Base-by-base conservation (phyloP, 495 filamentous ascomycete species). In the Hypoxylon fuscum region DNA sequence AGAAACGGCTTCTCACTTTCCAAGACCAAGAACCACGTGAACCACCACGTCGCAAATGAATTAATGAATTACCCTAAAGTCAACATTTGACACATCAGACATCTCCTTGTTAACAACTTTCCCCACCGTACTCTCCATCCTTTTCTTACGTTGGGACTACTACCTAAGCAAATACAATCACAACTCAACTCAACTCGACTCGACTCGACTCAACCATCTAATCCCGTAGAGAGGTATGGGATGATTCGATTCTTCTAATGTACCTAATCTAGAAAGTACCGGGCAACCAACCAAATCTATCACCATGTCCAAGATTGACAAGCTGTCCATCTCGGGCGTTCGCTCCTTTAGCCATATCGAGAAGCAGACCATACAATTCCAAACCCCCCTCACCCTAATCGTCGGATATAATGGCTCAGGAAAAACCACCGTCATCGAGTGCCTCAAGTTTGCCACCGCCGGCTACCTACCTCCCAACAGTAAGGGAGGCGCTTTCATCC, bases 391-490 rank as follows among this genome's bases (percentile, higher is more conserved):
- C 27, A 98, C 95, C 6, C 82, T 98, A 47, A 98, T 98, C 61
- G 95, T 98, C 49, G 95, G 95, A 38, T 90, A 90, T 68, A 98
- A 98, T 81, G 95, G 95, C 53, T 97, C 93, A 7, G 95, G 96
- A 38, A 98, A 98, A 78, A 98, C 95, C 85, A 98, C 96, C 41
- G 96, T 98, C 72, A 98, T 98, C 76, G 95, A 98, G 74, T 97
- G 95, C 71, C 92, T 98, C 66, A 97, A 97, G 72, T 98, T 96
- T 88, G 93, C 90, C 40, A 97, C 96, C 27, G 97, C 93, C 10
- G 95, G 95, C 47, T 89, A 96, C 59, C 82, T 96, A 1, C 95
- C 95, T 20, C 93, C 93, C 22, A 97, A 97, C 78, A 95, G 89
- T 79, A 92, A 89, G 70, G 90, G 91, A 32, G 95, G 94, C 23